Conservation (phyloP, 352 stramenopile species). For the Globisporangium takayamanum region DNA sequence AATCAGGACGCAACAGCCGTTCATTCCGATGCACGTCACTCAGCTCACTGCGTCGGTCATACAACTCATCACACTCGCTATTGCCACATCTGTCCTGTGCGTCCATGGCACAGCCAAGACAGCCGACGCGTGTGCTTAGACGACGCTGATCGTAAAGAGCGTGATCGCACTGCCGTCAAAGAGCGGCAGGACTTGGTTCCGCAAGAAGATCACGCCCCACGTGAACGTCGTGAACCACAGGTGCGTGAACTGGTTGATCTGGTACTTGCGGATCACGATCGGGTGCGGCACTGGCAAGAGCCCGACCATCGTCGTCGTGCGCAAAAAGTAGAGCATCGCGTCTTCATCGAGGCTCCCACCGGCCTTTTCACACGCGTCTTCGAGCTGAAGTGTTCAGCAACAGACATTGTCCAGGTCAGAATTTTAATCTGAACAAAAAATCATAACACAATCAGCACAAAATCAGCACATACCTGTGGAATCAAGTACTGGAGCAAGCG, state of each 20-base stretch:
- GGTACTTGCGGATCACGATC: slow-evolving; percentile 98
- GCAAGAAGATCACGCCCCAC: slow-evolving; percentile 98
- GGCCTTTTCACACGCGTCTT: slow-evolving; percentile 67
- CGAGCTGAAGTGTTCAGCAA: slow-evolving; percentile 29
- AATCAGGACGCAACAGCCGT: too few species aligned
- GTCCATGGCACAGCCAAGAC: too few species aligned
- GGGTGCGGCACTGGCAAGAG: slow-evolving; percentile 94
- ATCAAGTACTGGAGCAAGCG: slow-evolving; percentile 93
- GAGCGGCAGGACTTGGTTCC: slow-evolving; percentile 94
- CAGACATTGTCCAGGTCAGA: neutral
- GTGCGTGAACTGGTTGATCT: slow-evolving; percentile 98
- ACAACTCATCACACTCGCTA: too few species aligned
- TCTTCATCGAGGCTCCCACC: slow-evolving; percentile 91
- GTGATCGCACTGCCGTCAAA: slow-evolving; percentile 96
- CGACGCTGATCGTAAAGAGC: slow-evolving; percentile 91
- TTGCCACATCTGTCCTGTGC: too few species aligned
- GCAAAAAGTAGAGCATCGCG: slow-evolving; percentile 95
- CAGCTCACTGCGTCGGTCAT: too few species aligned
- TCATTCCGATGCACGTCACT: too few species aligned
- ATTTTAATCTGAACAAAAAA: too few species aligned
- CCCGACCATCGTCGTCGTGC: slow-evolving; percentile 98
- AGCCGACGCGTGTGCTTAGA: slow-evolving; percentile 26
- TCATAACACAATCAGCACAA: neutral
- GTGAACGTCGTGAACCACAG: slow-evolving; percentile 99
- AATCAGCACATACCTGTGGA: slow-evolving; percentile 57